phyloP scores from a whole-genome alignment of 2,329 filamentous ascomycete genomes.

The Cordyceps farinosa region DNA sequence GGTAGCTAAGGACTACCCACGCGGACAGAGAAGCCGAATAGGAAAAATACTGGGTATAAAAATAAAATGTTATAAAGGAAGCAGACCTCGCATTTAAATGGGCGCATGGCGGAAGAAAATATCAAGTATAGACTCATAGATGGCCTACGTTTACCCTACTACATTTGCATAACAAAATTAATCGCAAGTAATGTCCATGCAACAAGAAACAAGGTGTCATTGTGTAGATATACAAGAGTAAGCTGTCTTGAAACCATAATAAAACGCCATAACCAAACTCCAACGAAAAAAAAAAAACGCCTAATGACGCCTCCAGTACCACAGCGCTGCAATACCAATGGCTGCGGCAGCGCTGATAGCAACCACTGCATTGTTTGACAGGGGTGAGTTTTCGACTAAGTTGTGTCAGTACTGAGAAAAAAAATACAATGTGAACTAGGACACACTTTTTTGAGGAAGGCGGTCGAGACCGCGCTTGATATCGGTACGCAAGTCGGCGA shows the following conservation, averaged over 20 bases:
- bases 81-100: too few species aligned
- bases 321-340: slow-evolving; percentile 37
- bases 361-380: slow-evolving; percentile 31
- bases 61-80: too few species aligned
- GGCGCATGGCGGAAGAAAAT: background rate
- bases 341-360: slow-evolving; percentile 36
- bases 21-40: background rate
- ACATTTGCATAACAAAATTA: background rate
- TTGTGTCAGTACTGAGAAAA: background rate
- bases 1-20: slow-evolving; percentile 33
- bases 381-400: slow-evolving; percentile 30
- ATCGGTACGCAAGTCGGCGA: slow-evolving; percentile 40
- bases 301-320: slow-evolving; percentile 32
- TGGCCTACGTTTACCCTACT: background rate
- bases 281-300: slow-evolving; percentile 10
- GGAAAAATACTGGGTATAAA: background rate
- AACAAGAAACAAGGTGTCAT: slow-evolving; percentile 2
- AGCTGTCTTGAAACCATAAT: slow-evolving; percentile 8
- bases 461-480: slow-evolving; percentile 34
- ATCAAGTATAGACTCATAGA: background rate
- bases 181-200: background rate
- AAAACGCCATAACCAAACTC: slow-evolving; percentile 15
- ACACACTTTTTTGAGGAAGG: slow-evolving; percentile 32
- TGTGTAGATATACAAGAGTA: slow-evolving; percentile 11
- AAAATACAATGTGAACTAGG: background rate